Percentiles rank a stretch among this genome's conserved stretches.
These are phyloP conservation scores for Schoenoplectus triqueter DNA, from an alignment of 202 grass and related monocot genomes.

Conservation along the genomic window DNA sequence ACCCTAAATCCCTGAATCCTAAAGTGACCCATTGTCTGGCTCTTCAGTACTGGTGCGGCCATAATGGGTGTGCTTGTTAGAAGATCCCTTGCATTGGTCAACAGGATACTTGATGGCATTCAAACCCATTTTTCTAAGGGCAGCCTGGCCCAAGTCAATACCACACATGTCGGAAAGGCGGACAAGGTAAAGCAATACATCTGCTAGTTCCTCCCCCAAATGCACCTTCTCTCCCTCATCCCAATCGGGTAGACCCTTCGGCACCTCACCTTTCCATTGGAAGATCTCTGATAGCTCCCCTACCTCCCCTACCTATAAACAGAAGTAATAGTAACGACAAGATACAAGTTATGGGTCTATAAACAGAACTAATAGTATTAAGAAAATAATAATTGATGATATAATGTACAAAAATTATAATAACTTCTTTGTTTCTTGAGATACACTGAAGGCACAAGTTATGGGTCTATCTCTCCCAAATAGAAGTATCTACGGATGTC, in stretches of 20 bases:
- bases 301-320: slow-evolving; percentile 78
- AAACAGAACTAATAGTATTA: too few relatives aligned
- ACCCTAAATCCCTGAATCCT: slow-evolving; percentile 12
- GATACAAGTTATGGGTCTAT: too few relatives aligned
- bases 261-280: slow-evolving; percentile 96
- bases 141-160: slow-evolving; percentile 66
- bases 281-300: slow-evolving; percentile 95
- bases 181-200: slow-evolving; percentile 87
- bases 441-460: not conserved
- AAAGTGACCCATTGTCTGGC: slow-evolving; percentile 25
- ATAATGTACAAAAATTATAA: slow-evolving; percentile 7
- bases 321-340: not conserved
- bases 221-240: slow-evolving; percentile 72
- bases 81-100: slow-evolving; percentile 74
- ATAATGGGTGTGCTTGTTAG: slow-evolving; percentile 67
- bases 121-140: slow-evolving; percentile 72
- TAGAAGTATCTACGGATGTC: slow-evolving; percentile 7
- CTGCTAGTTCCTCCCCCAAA: slow-evolving; percentile 84
- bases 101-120: slow-evolving; percentile 84
- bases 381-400: too few relatives aligned
- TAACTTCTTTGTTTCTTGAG: not conserved
- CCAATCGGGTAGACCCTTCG: slow-evolving; percentile 80
- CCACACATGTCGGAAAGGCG: slow-evolving; percentile 84
- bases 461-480: not conserved
- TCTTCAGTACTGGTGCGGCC: slow-evolving; percentile 15